These are phyloP conservation scores for Mikania micrantha DNA, from an alignment of 129 eudicot species.

Conservation along the genomic window DNA sequence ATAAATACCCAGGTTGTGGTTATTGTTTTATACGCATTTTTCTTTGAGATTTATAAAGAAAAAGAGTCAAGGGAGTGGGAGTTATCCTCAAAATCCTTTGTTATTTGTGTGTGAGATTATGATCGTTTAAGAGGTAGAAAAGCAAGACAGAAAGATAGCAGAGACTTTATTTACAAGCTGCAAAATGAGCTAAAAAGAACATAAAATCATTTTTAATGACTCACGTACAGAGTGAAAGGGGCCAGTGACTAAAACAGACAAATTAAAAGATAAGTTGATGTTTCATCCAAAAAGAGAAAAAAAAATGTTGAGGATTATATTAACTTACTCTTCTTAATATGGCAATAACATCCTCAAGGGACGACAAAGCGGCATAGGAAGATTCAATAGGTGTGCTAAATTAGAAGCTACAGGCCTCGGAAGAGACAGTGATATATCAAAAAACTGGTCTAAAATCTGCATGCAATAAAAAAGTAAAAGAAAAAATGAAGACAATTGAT, in stretches of 20 bases:
- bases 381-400: constrained; percentile 50
- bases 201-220: background rate
- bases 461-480: constrained; percentile 16
- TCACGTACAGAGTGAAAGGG: background rate
- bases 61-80: too few relatives aligned
- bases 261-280: background rate
- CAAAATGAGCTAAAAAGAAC: background rate
- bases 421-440: constrained; percentile 76
- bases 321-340: constrained; percentile 76
- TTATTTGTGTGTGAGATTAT: too few relatives aligned
- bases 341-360: constrained; percentile 94
- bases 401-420: constrained; percentile 59
- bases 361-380: constrained; percentile 73
- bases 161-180: background rate
- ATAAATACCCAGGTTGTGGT: too few relatives aligned
- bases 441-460: constrained; percentile 87
- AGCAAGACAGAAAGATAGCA: too few relatives aligned
- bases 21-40: too few relatives aligned
- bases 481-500: too few relatives aligned
- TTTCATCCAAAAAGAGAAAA: background rate
- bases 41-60: too few relatives aligned
- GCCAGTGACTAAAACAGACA: background rate
- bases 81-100: too few relatives aligned
- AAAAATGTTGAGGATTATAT: background rate
- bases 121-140: too few relatives aligned